A percentile compares a stretch with the other conserved stretches of the same genome.
Evolutionary conservation across 2,329 filamentous ascomycete genomes (phyloP).

Genomic region (Clathrospora elynae): DNA sequence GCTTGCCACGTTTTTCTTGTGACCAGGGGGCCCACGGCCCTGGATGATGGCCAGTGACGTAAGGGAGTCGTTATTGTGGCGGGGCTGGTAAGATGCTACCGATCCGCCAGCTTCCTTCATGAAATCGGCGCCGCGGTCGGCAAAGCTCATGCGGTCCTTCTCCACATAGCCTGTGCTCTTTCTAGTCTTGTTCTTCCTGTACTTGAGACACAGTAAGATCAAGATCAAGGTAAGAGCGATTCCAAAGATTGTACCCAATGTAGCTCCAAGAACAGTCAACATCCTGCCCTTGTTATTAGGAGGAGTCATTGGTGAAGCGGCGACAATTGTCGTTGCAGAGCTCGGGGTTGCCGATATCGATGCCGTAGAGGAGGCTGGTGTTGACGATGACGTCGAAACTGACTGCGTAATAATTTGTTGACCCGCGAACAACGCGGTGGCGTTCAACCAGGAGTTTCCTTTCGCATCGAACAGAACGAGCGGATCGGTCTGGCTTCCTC

Average conservation of each 20-base stretch:
- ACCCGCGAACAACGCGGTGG: slow-evolving; percentile 65
- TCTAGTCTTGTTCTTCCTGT: slow-evolving; percentile 63
- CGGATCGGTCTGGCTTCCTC: slow-evolving; percentile 67
- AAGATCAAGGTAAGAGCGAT: slow-evolving; percentile 72
- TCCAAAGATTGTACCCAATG: slow-evolving; percentile 79
- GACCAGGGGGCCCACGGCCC: slow-evolving; percentile 59
- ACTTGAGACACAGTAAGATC: slow-evolving; percentile 70
- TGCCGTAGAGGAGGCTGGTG: slow-evolving; percentile 27
- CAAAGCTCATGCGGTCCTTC: slow-evolving; percentile 56
- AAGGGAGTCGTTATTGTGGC: slow-evolving; percentile 44
- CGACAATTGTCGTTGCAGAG: slow-evolving; percentile 42
- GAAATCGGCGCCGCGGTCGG: slow-evolving; percentile 57
- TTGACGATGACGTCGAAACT: slow-evolving; percentile 37
- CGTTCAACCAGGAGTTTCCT: slow-evolving; percentile 78
- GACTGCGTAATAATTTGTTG: slow-evolving; percentile 43
- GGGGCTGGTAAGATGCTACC: slow-evolving; percentile 40
- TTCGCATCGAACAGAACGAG: slow-evolving; percentile 78
- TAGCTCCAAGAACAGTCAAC: slow-evolving; percentile 74
- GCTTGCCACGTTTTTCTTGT: slow-evolving; percentile 61
- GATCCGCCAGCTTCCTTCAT: slow-evolving; percentile 58
- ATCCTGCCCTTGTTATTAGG: slow-evolving; percentile 54
- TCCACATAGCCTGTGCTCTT: slow-evolving; percentile 56
- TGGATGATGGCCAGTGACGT: slow-evolving; percentile 56
- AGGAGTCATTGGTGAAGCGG: slow-evolving; percentile 32
- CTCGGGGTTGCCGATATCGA: slow-evolving; percentile 31